These are phyloP conservation scores for Hypoxylon sp. DNA, from an alignment of 2,329 filamentous ascomycete genomes.

Conservation along the genomic window DNA sequence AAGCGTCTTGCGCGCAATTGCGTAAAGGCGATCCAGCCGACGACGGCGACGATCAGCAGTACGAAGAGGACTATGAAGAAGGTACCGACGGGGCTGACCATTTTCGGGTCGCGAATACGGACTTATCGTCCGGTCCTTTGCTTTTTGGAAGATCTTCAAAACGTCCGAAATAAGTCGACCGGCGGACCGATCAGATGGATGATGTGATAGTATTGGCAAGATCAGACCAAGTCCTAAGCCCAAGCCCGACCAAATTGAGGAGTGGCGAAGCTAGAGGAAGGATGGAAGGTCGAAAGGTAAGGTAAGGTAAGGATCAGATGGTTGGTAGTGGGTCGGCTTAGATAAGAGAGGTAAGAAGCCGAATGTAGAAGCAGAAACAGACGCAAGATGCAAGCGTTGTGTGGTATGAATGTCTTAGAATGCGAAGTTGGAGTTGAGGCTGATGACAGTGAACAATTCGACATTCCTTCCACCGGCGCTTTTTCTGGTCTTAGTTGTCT, in stretches of 20 bases:
- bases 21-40: conserved; percentile 75
- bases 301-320: conserved; percentile 1
- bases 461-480: conserved; percentile 23
- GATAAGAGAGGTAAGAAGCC: too few species aligned
- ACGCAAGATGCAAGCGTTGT: too few species aligned
- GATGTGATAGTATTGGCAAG: conserved; percentile 2
- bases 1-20: conserved; percentile 77
- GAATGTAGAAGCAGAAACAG: too few species aligned
- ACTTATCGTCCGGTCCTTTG: conserved; percentile 10
- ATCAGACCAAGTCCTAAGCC: conserved; percentile 6
- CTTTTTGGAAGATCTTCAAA: conserved; percentile 10
- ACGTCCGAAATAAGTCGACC: neutral
- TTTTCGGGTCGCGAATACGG: conserved; percentile 34
- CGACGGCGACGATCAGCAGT: conserved; percentile 62
- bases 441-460: too few species aligned
- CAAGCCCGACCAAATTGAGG: neutral
- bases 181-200: conserved; percentile 6
- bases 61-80: conserved; percentile 78
- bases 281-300: neutral
- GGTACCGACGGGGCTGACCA: conserved; percentile 68
- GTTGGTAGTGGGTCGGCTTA: conserved; percentile 6
- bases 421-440: conserved; percentile 39
- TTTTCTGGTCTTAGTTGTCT: conserved; percentile 4
- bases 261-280: conserved; percentile 16
- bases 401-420: conserved; percentile 35